Evolutionary conservation across 768 basidiomycete species (phyloP), one percentile per base, ranked within the genome.

Genomic region (Tylopilus subfusipes): DNA sequence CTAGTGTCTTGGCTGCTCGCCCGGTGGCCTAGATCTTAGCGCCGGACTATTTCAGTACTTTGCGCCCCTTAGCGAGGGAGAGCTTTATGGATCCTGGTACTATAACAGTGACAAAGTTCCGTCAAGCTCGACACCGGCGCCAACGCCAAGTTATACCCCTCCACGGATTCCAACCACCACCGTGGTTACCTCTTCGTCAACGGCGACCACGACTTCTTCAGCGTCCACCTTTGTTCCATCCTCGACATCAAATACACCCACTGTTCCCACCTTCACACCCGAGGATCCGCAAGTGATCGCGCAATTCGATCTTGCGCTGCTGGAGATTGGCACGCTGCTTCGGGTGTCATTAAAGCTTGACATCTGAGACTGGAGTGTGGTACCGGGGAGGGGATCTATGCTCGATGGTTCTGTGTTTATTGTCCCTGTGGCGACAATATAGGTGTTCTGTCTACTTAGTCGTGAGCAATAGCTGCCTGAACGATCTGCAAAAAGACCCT

Each of bases 21-120:
- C 34, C 3, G 73, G 72, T 34, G 76, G 72, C 40, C 72, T 84
- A 19, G 82, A 83, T 62, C 59, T 82, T 19, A 77, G 76, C 8
- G 58, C 64, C 2, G 73, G 72, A 16, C 74, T 84, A n/a, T 82
- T 82, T 60, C 5, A 63, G 4, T 66, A 63, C 60, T 76, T 82
- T 51, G 78, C 68, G 1, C 55, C 67, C 21, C 44, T 66, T 13
- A 48, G 42, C 16, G 50, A 58, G 6, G 80, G 79, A 33, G 65
- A 72, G 14, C 50, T 81, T 21, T 52, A 65, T 24, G 76, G 76
- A 2, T 56, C 60, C 4, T 83, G 82, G 81, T 55, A 49, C 14
- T 76, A 69, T 48, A 69, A 70, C 18, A 66, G 53, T 19, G 63
- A 52, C 8, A 55, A 57, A n/a, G 29, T 64, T 8, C 47, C 56